Conservation (phyloP, 2,329 filamentous ascomycete species). For the Cladosporium phlei region DNA sequence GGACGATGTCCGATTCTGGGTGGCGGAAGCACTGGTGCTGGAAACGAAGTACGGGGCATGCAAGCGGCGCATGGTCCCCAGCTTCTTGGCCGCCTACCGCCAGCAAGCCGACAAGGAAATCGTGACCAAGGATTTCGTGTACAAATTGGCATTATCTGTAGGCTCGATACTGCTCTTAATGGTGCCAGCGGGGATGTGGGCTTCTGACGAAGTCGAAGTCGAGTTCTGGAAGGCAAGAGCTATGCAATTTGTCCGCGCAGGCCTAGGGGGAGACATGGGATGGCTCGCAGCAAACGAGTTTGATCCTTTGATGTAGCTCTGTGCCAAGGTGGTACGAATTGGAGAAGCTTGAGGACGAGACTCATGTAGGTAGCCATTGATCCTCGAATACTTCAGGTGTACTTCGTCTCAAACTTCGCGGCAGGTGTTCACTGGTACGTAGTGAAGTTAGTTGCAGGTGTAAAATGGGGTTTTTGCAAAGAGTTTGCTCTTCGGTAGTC, state of each 20-base stretch:
- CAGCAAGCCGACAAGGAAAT: not conserved
- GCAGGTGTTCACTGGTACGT: no score
- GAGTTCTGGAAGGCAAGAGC: not conserved
- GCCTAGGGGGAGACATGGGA: not conserved
- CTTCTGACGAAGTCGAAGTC: not conserved
- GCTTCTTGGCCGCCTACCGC: not conserved
- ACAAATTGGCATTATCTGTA: not conserved
- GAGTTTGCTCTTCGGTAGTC: no score
- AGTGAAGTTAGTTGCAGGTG: no score
- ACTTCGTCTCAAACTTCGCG: no score
- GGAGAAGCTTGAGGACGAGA: no score
- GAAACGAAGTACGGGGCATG: conserved; percentile 10
- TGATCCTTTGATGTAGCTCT: no score
- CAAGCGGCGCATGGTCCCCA: not conserved
- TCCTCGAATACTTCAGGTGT: no score
- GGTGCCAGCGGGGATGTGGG: not conserved
- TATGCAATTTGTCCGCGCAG: not conserved
- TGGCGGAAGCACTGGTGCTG: conserved; percentile 10
- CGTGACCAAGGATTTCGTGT: not conserved
- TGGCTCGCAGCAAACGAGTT: not conserved
- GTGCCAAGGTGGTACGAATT: no score
- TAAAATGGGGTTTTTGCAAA: no score
- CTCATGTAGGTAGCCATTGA: no score
- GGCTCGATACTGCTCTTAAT: not conserved
- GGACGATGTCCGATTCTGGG: conserved; percentile 13